Base-by-base conservation (phyloP, 495 filamentous ascomycete species). In the Lichenothelia convexa region DNA sequence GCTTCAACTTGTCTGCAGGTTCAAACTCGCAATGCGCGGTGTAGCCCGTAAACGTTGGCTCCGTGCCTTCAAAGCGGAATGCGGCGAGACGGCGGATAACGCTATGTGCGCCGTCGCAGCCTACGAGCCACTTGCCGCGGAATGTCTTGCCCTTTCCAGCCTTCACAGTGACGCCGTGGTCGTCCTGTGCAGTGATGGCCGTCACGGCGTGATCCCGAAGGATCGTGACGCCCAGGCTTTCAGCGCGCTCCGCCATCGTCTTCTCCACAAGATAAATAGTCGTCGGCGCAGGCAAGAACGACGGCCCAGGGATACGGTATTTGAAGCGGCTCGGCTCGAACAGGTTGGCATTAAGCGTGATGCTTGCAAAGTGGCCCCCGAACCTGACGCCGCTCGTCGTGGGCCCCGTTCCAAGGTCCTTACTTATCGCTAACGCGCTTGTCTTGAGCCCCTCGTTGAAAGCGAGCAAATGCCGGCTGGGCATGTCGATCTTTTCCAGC, bases 301-400 rank as follows among this genome's bases (percentile, higher is more conserved):
- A 38, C n/a, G 38, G 18, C 12, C 31, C 35, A 23, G 3, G 35
- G 38, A 18, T 23, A 41, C n/a, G n/a, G n/a, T n/a, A n/a, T n/a
- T n/a, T n/a, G n/a, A n/a, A n/a, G n/a, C n/a, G n/a, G n/a, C n/a
- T n/a, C n/a, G n/a, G n/a, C n/a, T n/a, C n/a, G n/a, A n/a, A n/a
- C n/a, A n/a, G n/a, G n/a, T n/a, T n/a, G n/a, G n/a, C n/a, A n/a
- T n/a, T n/a, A n/a, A n/a, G n/a, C n/a, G n/a, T n/a, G n/a, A n/a
- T n/a, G n/a, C n/a, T n/a, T n/a, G n/a, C n/a, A n/a, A n/a, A n/a
- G n/a, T n/a, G n/a, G n/a, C n/a, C n/a, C n/a, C n/a, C n/a, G n/a
- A n/a, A n/a, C n/a, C n/a, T n/a, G n/a, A n/a, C n/a, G n/a, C n/a
- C n/a, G n/a, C n/a, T n/a, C n/a, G n/a, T n/a, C n/a, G n/a, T n/a